Evolutionary conservation across 805 yeast genomes (phyloP).

Genomic region (Candida fluviatilis): DNA sequence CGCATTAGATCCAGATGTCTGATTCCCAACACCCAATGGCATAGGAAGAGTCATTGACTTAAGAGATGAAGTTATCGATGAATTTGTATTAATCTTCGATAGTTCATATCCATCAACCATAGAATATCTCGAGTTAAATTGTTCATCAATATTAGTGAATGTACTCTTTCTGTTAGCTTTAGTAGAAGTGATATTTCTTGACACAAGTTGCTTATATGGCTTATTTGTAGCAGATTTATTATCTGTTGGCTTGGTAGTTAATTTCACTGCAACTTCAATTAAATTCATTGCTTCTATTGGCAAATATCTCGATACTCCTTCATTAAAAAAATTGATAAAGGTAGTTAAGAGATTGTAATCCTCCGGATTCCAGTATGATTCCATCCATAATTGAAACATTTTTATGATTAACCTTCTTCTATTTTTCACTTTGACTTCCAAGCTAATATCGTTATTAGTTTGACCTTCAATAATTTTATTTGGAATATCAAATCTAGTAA

Average conservation of each 20-base stretch:
- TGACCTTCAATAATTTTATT: conserved; percentile 18
- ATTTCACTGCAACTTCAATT: conserved; percentile 57
- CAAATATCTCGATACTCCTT: conserved; percentile 55
- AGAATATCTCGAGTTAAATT: conserved; percentile 32
- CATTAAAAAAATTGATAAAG: conserved; percentile 73
- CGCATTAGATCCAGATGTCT: conserved; percentile 35
- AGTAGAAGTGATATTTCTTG: conserved; percentile 44
- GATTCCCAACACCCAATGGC: conserved; percentile 42
- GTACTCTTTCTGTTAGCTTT: conserved; percentile 33
- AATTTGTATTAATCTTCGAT: conserved; percentile 46
- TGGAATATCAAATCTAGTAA: conserved; percentile 57
- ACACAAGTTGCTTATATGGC: conserved; percentile 45
- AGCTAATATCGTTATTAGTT: conserved; percentile 15
- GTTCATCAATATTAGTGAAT: conserved; percentile 22
- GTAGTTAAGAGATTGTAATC: conserved; percentile 66
- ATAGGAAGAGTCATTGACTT: conserved; percentile 39
- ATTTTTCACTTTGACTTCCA: conserved; percentile 41
- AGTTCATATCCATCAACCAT: conserved; percentile 58
- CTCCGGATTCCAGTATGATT: conserved; percentile 77
- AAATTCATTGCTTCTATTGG: conserved; percentile 65
- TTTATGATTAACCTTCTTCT: conserved; percentile 66
- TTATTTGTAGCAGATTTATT: conserved; percentile 23
- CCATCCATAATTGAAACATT: conserved; percentile 80
- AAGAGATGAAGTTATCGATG: conserved; percentile 37
- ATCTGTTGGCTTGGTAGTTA: conserved; percentile 52